Percentiles rank a stretch among this genome's conserved stretches.
Evolutionary conservation across 2,329 filamentous ascomycete genomes (phyloP).

Genomic region (Colletotrichum sp.): DNA sequence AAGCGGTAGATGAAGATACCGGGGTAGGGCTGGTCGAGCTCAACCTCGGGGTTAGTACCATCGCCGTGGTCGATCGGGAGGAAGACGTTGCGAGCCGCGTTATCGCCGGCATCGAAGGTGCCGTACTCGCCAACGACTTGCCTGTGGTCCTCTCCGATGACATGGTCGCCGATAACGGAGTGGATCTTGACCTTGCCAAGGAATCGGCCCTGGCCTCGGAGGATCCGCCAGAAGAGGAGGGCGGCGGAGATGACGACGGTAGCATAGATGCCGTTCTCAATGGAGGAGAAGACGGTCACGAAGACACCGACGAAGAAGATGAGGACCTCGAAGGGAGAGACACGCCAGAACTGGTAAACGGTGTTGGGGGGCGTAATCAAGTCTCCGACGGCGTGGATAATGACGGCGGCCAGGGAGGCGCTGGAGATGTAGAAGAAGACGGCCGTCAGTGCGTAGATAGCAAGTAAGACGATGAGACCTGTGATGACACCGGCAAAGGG

Average conservation of each 20-base stretch:
- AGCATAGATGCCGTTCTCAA: slow-evolving; percentile 92
- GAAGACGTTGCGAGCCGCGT: slow-evolving; percentile 77
- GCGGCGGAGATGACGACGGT: slow-evolving; percentile 80
- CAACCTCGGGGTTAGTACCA: slow-evolving; percentile 85
- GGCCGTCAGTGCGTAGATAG: slow-evolving; percentile 85
- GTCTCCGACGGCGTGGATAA: slow-evolving; percentile 95
- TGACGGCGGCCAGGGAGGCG: slow-evolving; percentile 82
- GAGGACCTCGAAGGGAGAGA: slow-evolving; percentile 86
- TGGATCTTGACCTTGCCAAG: slow-evolving; percentile 84
- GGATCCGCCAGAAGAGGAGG: slow-evolving; percentile 81
- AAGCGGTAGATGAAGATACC: slow-evolving; percentile 97
- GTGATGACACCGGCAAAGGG: slow-evolving; percentile 91
- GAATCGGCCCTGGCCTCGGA: slow-evolving; percentile 83
- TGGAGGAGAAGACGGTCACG: slow-evolving; percentile 85
- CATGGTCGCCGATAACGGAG: slow-evolving; percentile 79
- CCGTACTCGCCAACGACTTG: slow-evolving; percentile 58
- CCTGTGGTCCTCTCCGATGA: slow-evolving; percentile 65
- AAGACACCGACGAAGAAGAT: slow-evolving; percentile 95
- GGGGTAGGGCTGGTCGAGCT: slow-evolving; percentile 82
- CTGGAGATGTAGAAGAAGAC: slow-evolving; percentile 95
- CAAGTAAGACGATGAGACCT: slow-evolving; percentile 82
- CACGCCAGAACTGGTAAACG: slow-evolving; percentile 93
- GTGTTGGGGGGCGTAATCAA: slow-evolving; percentile 90
- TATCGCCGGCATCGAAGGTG: slow-evolving; percentile 52
- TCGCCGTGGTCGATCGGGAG: slow-evolving; percentile 87